Base-by-base conservation (phyloP, 495 filamentous ascomycete species). In the Lineolata rhizophorae region DNA sequence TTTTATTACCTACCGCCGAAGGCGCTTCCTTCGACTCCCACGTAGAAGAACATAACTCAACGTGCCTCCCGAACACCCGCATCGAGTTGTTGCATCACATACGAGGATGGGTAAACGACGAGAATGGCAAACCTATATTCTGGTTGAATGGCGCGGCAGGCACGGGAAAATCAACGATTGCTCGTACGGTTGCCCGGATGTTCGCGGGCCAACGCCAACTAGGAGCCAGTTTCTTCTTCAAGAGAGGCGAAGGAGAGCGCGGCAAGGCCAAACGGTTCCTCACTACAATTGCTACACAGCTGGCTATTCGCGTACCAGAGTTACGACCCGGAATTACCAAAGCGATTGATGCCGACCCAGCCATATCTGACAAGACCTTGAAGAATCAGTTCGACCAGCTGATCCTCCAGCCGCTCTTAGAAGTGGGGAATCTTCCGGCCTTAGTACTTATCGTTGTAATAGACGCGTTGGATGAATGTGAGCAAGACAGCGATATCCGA, bases 391-490 rank as follows among this genome's bases (percentile, higher is more conserved):
- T 37, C 16, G 18, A 37, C 18, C n/a, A 37, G 29, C 29, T 37
- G n/a, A 37, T 37, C 19, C 27, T 37, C 12, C 35, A 37, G 31
- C 35, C 35, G 29, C 29, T 37, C 18, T 33, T 13, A 21, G 18
- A n/a, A n/a, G n/a, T n/a, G n/a, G n/a, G n/a, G n/a, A n/a, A 33
- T 13, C 1, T 14, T 8, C n/a, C 20, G 16, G 22, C 10, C 2
- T 12, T 14, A 3, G 12, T 17, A 5, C 20, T 42, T n/a, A 30
- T 49, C 17, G 4, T 54, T 6, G 48, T 54, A 1, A 41, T 54
- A 25, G 50, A 54, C 35, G 51, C 50, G 9, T 35, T 54, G 5
- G 50, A 51, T 27, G 51, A 53, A 27, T 51, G 51, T 28, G 51
- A 49, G 5, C 27, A 35, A 22, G 35, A 41, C 3, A 30, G 41